Conservation (phyloP, 495 filamentous ascomycete genomes). For the Bacidia rubella region DNA sequence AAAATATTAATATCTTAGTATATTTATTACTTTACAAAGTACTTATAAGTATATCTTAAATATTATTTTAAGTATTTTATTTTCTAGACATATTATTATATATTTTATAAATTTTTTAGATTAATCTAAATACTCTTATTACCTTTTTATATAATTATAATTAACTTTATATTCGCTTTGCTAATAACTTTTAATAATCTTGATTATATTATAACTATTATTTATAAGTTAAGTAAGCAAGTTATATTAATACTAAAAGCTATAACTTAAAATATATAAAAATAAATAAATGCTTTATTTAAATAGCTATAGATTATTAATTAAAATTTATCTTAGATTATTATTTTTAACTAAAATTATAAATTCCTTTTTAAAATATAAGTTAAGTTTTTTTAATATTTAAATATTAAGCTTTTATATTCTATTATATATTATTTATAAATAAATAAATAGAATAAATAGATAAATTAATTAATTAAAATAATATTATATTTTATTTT, state of each 20-base stretch:
- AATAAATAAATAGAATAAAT: not conserved
- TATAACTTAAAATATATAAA: not conserved
- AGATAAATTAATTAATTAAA: not conserved
- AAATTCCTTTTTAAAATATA: constrained; percentile 5
- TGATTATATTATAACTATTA: not conserved
- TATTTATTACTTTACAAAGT: not conserved
- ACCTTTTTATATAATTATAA: not conserved
- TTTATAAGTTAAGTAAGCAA: not conserved
- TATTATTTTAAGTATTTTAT: not conserved
- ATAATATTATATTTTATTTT: not conserved
- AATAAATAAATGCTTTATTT: not conserved
- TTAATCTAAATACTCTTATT: not conserved
- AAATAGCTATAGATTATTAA: not conserved
- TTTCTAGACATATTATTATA: not conserved
- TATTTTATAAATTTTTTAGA: not conserved
- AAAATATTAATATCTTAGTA: not conserved
- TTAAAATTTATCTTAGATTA: not conserved
- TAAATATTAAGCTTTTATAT: constrained; percentile 1
- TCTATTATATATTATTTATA: constrained; percentile 1
- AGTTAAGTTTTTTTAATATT: not conserved
- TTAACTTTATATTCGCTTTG: not conserved
- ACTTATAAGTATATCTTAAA: not conserved
- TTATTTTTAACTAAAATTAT: constrained; percentile 1
- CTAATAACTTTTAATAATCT: not conserved
- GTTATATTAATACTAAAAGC: not conserved